Percentiles rank a stretch among this genome's conserved stretches.
Evolutionary conservation across 2,329 filamentous ascomycete genomes (phyloP).

Genomic region (Fusarium graminum): DNA sequence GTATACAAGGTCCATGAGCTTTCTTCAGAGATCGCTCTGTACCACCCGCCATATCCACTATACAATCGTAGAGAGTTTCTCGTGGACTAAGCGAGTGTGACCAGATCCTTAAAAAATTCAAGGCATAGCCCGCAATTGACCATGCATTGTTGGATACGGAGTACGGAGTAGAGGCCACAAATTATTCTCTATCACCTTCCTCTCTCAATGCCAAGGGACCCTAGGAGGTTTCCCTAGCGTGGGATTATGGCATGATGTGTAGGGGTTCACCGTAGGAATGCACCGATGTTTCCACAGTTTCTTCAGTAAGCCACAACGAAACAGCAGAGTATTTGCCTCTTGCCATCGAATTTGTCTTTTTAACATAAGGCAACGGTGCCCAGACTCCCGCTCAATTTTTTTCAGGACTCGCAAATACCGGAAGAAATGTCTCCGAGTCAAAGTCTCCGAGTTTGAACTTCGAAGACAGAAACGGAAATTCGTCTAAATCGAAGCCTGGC

Average conservation of each 20-base stretch:
- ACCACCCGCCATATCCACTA: background rate
- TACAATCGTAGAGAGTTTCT: constrained; percentile 35
- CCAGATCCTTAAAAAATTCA: constrained; percentile 21
- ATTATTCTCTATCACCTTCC: constrained; percentile 8
- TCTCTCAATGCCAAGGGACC: constrained; percentile 16
- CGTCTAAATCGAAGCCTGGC: constrained; percentile 39
- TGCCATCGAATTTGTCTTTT: background rate
- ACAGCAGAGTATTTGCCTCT: constrained; percentile 3
- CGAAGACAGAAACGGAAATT: constrained; percentile 45
- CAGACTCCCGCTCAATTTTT: constrained; percentile 12
- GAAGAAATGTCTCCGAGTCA: constrained; percentile 17
- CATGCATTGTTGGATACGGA: constrained; percentile 5
- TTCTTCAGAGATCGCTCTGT: constrained; percentile 2
- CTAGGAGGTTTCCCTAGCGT: constrained; percentile 27
- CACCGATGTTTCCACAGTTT: constrained; percentile 13
- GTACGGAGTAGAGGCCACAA: background rate
- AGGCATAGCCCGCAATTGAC: constrained; percentile 3
- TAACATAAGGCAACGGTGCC: constrained; percentile 1
- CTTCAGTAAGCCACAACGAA: background rate
- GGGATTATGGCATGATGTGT: constrained; percentile 27
- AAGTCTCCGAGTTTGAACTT: background rate
- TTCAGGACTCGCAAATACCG: constrained; percentile 29
- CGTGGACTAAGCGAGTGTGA: constrained; percentile 24
- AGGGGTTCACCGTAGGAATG: constrained; percentile 14
- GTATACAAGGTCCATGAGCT: background rate